These are phyloP conservation scores for Aspergillus cristatus DNA, from an alignment of 495 filamentous ascomycete genomes.

Conservation along the genomic window DNA sequence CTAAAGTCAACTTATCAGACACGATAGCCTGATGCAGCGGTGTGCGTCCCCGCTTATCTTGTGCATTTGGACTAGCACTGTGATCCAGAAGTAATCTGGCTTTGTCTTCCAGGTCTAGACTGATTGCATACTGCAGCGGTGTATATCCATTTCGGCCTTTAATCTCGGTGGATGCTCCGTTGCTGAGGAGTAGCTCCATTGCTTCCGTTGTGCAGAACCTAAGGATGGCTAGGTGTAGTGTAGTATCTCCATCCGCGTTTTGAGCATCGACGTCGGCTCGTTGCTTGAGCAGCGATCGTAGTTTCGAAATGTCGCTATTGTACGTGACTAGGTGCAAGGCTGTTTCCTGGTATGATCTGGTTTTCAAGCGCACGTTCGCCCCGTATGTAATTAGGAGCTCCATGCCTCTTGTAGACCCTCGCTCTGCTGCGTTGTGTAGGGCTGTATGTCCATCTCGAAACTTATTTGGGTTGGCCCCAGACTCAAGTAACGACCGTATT, in stretches of 20 bases:
- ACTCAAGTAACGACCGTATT: neutral
- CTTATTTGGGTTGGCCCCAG: neutral
- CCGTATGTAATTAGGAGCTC: neutral
- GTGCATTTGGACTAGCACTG: neutral
- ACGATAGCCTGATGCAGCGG: neutral
- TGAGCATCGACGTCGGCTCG: neutral
- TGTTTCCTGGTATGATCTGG: neutral
- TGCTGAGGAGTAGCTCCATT: neutral
- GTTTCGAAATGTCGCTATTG: neutral
- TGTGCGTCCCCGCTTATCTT: neutral
- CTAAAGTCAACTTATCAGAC: neutral
- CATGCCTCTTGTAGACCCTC: neutral
- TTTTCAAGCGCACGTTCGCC: neutral
- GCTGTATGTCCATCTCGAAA: neutral
- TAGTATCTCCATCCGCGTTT: neutral
- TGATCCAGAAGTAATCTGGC: neutral
- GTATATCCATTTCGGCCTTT: neutral
- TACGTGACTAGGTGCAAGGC: neutral
- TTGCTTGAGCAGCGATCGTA: neutral
- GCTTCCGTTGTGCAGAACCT: neutral
- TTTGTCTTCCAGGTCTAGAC: neutral
- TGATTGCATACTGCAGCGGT: neutral
- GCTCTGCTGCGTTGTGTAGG: neutral
- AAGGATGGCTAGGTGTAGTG: neutral
- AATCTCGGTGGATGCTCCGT: neutral